A percentile compares a stretch with the other conserved stretches of the same genome.
Evolutionary conservation across 2,329 filamentous ascomycete species (phyloP).

Genomic region (Cercospora sp.): DNA sequence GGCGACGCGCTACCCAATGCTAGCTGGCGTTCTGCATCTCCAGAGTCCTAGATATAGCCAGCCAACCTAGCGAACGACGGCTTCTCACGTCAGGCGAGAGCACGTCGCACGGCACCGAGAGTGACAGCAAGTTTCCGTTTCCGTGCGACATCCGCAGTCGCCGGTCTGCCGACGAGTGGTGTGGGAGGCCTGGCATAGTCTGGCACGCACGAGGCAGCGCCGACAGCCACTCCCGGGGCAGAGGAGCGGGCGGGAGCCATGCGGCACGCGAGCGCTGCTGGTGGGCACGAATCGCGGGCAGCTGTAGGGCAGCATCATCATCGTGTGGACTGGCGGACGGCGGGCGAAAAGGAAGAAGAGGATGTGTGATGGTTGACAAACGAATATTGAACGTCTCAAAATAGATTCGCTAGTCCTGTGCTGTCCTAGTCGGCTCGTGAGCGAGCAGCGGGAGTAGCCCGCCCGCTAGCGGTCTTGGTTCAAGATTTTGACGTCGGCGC

Average conservation of each 20-base stretch:
- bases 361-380: not conserved
- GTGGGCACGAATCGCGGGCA: not conserved
- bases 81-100: constrained; percentile 1
- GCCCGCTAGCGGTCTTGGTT: not conserved
- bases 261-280: not conserved
- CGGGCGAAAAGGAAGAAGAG: not conserved
- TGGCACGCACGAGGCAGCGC: not conserved
- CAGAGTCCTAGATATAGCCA: not conserved
- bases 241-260: not conserved
- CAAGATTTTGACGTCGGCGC: not conserved
- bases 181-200: not conserved
- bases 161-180: not conserved
- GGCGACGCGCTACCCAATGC: not conserved
- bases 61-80: constrained; percentile 6
- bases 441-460: not conserved
- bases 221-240: not conserved
- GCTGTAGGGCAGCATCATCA: not conserved
- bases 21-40: not conserved
- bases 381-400: not conserved
- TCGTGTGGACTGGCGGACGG: not conserved
- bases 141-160: not conserved
- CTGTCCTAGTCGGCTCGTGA: no score
- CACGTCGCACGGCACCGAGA: not conserved
- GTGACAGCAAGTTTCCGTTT: not conserved
- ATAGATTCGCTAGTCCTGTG: no score